A percentile compares a stretch with the other conserved stretches of the same genome.
These are phyloP conservation scores for Alisma plantagoaquatica DNA, from an alignment of 106 monocot species.

Conservation along the genomic window DNA sequence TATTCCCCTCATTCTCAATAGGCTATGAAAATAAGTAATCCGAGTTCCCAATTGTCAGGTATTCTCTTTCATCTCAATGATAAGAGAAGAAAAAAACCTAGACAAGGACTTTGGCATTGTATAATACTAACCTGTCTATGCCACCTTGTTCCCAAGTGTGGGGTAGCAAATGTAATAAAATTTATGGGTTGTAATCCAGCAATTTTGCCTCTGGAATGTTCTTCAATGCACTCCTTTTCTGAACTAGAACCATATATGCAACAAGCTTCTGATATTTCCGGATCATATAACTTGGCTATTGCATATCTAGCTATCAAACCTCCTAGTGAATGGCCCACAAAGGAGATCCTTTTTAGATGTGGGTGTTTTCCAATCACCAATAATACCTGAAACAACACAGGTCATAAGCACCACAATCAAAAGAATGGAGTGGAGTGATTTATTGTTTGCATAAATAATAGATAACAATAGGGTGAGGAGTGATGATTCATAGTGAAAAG, in stretches of 20 bases:
- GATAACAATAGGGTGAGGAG: no score
- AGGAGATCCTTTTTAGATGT: constrained; percentile 60
- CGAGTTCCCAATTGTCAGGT: no score
- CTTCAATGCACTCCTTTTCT: constrained; percentile 2
- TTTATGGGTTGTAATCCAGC: constrained; percentile 83
- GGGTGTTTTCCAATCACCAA: constrained; percentile 37
- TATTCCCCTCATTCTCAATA: no score
- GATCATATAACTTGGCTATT: constrained; percentile 43
- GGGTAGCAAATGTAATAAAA: constrained; percentile 87
- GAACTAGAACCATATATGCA: constrained; percentile 2
- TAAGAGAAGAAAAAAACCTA: neutral
- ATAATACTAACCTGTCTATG: constrained; percentile 45
- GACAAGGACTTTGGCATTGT: neutral
- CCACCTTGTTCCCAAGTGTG: constrained; percentile 70
- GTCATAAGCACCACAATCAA: no score
- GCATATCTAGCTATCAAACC: constrained; percentile 86
- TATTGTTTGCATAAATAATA: no score
- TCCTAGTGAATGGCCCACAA: constrained; percentile 77
- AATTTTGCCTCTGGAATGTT: constrained; percentile 39
- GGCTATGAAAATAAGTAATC: no score
- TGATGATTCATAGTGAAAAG: no score
- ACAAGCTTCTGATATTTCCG: constrained; percentile 5
- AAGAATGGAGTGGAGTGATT: no score
- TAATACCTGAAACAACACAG: constrained; percentile 27
- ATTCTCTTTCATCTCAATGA: neutral